Percentiles rank a stretch among this genome's conserved stretches.
phyloP scores from a whole-genome alignment of 768 basidiomycete genomes.

The Naganishia onofrii region DNA sequence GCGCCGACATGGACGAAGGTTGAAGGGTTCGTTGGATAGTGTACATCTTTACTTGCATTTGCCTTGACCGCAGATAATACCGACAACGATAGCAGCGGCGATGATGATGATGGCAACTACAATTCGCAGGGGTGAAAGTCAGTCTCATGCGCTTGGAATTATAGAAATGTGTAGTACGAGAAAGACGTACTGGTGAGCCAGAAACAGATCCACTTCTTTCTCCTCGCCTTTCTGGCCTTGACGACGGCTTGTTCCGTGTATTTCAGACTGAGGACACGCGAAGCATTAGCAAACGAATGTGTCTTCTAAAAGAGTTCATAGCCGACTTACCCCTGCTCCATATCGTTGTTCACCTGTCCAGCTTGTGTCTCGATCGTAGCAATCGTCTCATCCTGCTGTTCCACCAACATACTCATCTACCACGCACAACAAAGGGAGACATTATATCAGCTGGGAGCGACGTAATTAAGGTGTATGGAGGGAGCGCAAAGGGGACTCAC shows the following conservation, averaged over 20 bases:
- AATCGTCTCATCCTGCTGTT: constrained; percentile 76
- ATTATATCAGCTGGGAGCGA: too few relatives aligned
- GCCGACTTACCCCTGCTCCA: constrained; percentile 64
- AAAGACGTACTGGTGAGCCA: constrained; percentile 14
- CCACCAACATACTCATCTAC: constrained; percentile 76
- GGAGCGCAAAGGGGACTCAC: constrained; percentile 51
- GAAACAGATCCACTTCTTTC: constrained; percentile 90
- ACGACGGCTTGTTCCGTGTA: constrained; percentile 83
- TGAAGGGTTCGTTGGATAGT: background rate
- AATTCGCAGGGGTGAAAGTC: background rate
- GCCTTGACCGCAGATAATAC: constrained; percentile 24
- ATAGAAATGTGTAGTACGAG: background rate
- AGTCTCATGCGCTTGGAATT: background rate
- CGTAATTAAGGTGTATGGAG: background rate
- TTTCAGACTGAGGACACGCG: constrained; percentile 59
- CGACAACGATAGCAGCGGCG: constrained; percentile 18
- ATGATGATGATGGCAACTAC: constrained; percentile 18
- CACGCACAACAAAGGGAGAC: background rate
- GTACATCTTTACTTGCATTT: constrained; percentile 13
- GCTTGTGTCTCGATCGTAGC: constrained; percentile 65
- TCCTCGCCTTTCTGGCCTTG: constrained; percentile 82
- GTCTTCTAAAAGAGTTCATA: background rate
- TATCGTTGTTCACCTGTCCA: constrained; percentile 64
- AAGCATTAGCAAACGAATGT: constrained; percentile 21
- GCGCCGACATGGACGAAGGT: too few relatives aligned